Evolutionary conservation across 495 filamentous ascomycete genomes (phyloP), one percentile per base, ranked within the genome.

Genomic region (Neurospora africana): DNA sequence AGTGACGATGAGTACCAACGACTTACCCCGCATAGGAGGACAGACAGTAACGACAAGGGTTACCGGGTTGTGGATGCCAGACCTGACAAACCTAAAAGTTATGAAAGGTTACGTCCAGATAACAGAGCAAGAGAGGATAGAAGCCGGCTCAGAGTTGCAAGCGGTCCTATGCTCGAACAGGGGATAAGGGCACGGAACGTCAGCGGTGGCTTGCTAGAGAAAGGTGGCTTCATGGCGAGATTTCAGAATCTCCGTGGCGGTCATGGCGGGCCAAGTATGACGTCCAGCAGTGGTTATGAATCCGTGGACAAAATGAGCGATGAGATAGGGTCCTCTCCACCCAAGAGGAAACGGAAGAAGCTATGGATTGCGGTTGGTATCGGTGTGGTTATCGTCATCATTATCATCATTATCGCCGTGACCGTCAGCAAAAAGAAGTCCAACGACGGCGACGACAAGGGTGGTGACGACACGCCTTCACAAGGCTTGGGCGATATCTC

Each of bases 391-490:
- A 53, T 94, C 21, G 73, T 94, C 19, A 86, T 88, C 27, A 90
- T 97, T 65, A 86, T 93, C 69, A 91, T 96, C 65, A 87, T 87
- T 1, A 89, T 93, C 65, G 94, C 89, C 0, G 85, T 95, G 5
- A 85, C 91, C 15, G 85, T 91, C 40, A 89, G 88, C 36, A 90
- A 92, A 74, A 92, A 93, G 73, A 87, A 90, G 27, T 68, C 72
- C 1, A 72, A 69, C 17, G 69, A 72, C 10, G 75, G 68, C 17
- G 69, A 79, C 72, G 38, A 73, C 17, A 65, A 36, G 39, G 72
- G 58, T 15, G 74, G 74, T 5, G 79, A 76, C 15, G 76, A 81
- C 27, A 69, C 77, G 19, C 78, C 79, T 21, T 83, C 88, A 1
- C 81, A 84, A 3, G 91, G 88, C 74, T 82, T 96, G 21, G 78